Base-by-base conservation (phyloP, 306 rosid genomes). In the Rosa persica region DNA sequence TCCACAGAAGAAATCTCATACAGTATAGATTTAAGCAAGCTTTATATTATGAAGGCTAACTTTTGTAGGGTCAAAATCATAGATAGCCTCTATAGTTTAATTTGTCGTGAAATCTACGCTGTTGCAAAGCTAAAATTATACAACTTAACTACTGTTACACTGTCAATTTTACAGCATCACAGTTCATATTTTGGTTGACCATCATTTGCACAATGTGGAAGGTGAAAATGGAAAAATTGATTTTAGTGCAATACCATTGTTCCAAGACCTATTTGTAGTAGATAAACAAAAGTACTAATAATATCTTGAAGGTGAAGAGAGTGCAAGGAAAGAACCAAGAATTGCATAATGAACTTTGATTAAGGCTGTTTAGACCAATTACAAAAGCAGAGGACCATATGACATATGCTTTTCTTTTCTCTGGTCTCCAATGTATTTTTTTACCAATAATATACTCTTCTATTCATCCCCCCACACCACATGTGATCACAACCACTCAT, bases 351-450 rank as follows among this genome's bases (percentile, higher is more conserved):
- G 64, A 27, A 68, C 67, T 27, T n/a, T 66, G 54, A 38, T 12
- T 4, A 19, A 30, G 44, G 62, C 70, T 60, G 72, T 48, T 79
- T 44, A 19, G 64, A 81, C 80, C 57, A 89, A 58, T 81, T 25
- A 76, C 78, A 78, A 76, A 83, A 81, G 76, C 82, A 74, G 76
- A 38, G 89, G 87, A 83, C 82, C 66, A 70, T 36, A 87, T 60
- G 43, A 79, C 85, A 87, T 77, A 76, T 81, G 83, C 86, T 79
- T 69, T 46, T 51, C 68, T 12, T 6, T 1, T 16, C 25, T 39
- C 15, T 77, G 19, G 40, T 52, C n/a, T 38, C 17, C 30, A 5
- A 12, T 16, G 36, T 23, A 23, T 12, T 62, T 48, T 0, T 71
- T 47, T 49, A 42, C 2, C 7, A 12, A 20, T 79, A 19, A 36